Evolutionary conservation across 2,329 filamentous ascomycete genomes (phyloP), one percentile per base, ranked within the genome.

Genomic region (Ophiostoma sp.): DNA sequence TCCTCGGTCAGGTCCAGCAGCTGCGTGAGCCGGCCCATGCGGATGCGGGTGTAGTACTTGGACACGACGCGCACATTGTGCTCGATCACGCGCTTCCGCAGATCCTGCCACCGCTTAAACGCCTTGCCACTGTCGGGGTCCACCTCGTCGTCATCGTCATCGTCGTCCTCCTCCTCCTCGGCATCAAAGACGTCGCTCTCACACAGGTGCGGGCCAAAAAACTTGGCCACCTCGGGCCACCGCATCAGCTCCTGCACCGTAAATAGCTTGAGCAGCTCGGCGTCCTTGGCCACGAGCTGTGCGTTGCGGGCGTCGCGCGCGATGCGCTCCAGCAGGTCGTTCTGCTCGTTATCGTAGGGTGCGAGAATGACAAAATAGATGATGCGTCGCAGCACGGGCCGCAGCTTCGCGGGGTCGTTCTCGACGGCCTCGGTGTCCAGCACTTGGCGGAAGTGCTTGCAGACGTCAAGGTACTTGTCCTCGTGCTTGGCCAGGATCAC

Each of bases 11-110:
- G 83, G 77, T 99, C 95, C 68, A 99, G 87, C 42, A 99, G 86
- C 78, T 95, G 86, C 7, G 93, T 97, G 71, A 99, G 83, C 45
- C 95, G 91, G 72, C 89, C 87, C 85, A 97, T 95, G 78, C 92
- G 89, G 76, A 99, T 96, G 74, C 95, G 92, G 36, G 95, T 99
- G 82, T 99, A 99, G 84, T 99, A 99, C 80, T 97, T 97, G 74
- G 95, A 95, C 49, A 99, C 87, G 1, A 99, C 95, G 66, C 95
- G 92, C 67, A 99, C 94, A 73, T 99, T 99, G 82, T 99, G 95
- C 82, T 99, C 95, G 75, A 99, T 99, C 71, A 99, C 95, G 67
- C 95, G 93, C 85, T 98, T 98, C 75, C 95, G 91, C 72, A 99
- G 83, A 77, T 97, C 95, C 76, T 95, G 86, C 93, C 94, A 99